Base-by-base conservation (phyloP, 2,329 filamentous ascomycete species). In the Mollisia scopiformis region DNA sequence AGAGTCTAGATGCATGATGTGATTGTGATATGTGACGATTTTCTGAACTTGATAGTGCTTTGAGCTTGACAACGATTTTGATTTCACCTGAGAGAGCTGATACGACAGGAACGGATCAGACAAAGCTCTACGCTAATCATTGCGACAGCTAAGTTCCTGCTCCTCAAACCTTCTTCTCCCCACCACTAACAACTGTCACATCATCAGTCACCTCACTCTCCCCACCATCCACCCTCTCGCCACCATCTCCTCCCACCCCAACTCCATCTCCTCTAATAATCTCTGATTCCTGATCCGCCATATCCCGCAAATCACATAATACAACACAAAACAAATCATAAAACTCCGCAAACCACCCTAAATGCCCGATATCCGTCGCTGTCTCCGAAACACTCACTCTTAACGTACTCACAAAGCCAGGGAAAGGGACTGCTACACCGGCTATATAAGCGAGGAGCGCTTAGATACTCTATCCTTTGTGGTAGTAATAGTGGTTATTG, bases 251-350 rank as follows among this genome's bases (percentile, higher is more conserved):
- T 63, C 58, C 54, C 58, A 72, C 0, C 62, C 53, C 21, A 73
- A 61, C 1, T 66, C 66, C 58, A 69, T 64, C 52, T 73, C 60
- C 46, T 65, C 67, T 14, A 74, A 62, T 2, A 68, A 41, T 35
- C 60, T 68, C 61, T 73, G 71, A 27, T 71, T 74, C 30, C 65
- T 30, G 0, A 73, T 75, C 14, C 74, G 74, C 70, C 72, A 75
- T 10, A 76, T 37, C 11, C 43, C 53, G 63, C 74, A 76, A 8
- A 77, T 54, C 2, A 56, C 55, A 19, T 64, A 69, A 61, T 74
- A 73, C 11, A 71, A 46, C 4, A 69, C 53, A 23, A 71, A 62
- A 1, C 66, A 65, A 8, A 66, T 61, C 28, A 61, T 35, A 55
- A 73, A 73, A 2, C 68, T 72, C 27, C 73, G 58, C 11, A 71